Percentiles rank a stretch among this genome's conserved stretches.
phyloP scores from a whole-genome alignment of 306 rosid genomes.

The Arachis hypogaea region DNA sequence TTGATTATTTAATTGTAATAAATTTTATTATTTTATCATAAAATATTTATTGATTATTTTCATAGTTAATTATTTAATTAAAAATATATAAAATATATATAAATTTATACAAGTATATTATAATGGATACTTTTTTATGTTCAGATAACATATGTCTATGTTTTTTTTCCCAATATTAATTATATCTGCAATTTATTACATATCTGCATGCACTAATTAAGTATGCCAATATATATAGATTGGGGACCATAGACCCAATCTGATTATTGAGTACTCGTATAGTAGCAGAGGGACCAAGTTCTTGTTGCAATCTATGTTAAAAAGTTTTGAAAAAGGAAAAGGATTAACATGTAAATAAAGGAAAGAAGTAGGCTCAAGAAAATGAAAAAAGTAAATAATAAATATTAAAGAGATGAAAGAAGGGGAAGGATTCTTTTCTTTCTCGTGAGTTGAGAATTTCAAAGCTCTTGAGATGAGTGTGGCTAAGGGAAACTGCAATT shows the following conservation, averaged over 20 bases:
- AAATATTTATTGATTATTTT: no score
- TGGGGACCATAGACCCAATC: conserved; percentile 30
- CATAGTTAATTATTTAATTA: no score
- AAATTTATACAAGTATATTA: no score
- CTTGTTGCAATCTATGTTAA: neutral
- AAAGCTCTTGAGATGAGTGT: conserved; percentile 26
- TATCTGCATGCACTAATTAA: conserved; percentile 3
- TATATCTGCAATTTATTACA: neutral
- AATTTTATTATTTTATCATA: no score
- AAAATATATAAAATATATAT: no score
- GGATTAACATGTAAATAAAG: neutral
- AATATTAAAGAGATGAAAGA: neutral
- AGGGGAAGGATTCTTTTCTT: conserved; percentile 10
- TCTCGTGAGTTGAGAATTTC: conserved; percentile 39
- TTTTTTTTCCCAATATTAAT: neutral
- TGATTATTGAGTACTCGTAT: neutral
- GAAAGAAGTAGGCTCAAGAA: no score
- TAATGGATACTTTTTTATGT: no score
- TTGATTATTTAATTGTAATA: no score
- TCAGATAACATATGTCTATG: neutral
- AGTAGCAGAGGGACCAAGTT: conserved; percentile 1
- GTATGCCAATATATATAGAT: neutral
- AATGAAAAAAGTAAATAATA: neutral
- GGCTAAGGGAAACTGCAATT: conserved; percentile 9
- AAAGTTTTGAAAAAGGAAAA: neutral